Evolutionary conservation across 306 rosid species (phyloP), one percentile per base, ranked within the genome.

Genomic region (Luffa acutangula): DNA sequence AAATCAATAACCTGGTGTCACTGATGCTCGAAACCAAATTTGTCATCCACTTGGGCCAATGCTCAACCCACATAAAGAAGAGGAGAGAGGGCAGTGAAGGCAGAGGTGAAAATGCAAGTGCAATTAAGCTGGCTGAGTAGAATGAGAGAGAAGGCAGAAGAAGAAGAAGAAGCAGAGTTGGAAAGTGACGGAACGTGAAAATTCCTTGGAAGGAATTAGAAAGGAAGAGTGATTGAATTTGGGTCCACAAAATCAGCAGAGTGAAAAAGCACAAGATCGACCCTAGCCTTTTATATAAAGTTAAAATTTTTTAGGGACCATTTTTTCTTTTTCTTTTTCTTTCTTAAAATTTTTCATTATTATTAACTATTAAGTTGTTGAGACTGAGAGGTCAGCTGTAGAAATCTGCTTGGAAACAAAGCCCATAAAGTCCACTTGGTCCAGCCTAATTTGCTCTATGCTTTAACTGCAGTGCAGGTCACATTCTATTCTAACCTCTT

Each of bases 191-290:
- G 84, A 54, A 83, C 92, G 85, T 9, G 52, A 57, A 87, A 74
- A 90, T 89, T 88, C 92, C 88, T 76, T 74, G 63, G 81, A 81
- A 84, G 63, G 76, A 78, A 83, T 75, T 75, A 75, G 77, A 85
- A 79, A 85, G 67, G 83, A 86, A 88, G 88, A 79, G 87, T 25
- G 87, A 86, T 65, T 25, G 48, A 82, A 83, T 89, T 56, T 75
- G 87, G 93, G 98, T 84, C 97, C 98, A 91, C 90, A 70, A 89
- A 90, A 90, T 90, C 93, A 76, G 81, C 74, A 78, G 72, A 64
- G 48, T 41, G 58, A 78, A 72, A 42, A 78, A 85, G 62, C 65
- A 76, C 57, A 41, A 46, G 33, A n/a, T 77, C 48, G 45, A 78
- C 78, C 31, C 31, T 25, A 25, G 31, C 31, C 31, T 25, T 80